Evolutionary conservation across 108 stramenopile genomes (phyloP), one percentile per base, ranked within the genome.

Genomic region (Skeletonema tropicum): DNA sequence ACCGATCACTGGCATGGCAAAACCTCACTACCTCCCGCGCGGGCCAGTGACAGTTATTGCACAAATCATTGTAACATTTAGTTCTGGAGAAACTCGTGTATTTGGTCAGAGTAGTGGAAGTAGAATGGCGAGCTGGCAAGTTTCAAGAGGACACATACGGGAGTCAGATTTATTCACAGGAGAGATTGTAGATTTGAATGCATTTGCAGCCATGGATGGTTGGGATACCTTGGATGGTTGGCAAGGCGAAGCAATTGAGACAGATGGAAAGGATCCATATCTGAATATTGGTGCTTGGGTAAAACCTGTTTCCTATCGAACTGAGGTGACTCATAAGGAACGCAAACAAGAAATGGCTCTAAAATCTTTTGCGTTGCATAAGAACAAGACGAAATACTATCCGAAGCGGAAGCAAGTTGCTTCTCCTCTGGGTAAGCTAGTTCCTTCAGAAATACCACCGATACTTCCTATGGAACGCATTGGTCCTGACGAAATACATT

Each of bases 141-240:
- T 71, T 23, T 15, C 77, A 8, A 62, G 77, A 26, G 76, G 71
- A n/a, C 66, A 74, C 14, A 77, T 77, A n/a, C 29, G 21, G n/a
- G 77, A 78, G 42, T 83, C 82, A 2, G 72, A 83, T 64, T 55
- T 83, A 46, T 78, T 74, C 32, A 77, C 77, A 2, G 82, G 82
- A 39, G 82, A 78, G 73, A 83, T 61, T 30, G 60, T 78, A 12
- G 66, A 78, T 33, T 32, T 78, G 57, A 30, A 17, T 11, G 48
- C 46, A 2, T 10, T 77, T n/a, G 35, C 38, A 15, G 33, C 9
- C 1, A 73, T 77, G 72, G 69, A 74, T 32, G 77, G 82, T 0
- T 78, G 82, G 82, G 77, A 78, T 69, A 74, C 77, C 21, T 7
- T 31, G 13, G 11, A 13, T 49, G 32, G 63, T 41, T 70, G 76